Evolutionary conservation across 163 green algal genomes (phyloP).

Genomic region (Smithsoniella earleae): DNA sequence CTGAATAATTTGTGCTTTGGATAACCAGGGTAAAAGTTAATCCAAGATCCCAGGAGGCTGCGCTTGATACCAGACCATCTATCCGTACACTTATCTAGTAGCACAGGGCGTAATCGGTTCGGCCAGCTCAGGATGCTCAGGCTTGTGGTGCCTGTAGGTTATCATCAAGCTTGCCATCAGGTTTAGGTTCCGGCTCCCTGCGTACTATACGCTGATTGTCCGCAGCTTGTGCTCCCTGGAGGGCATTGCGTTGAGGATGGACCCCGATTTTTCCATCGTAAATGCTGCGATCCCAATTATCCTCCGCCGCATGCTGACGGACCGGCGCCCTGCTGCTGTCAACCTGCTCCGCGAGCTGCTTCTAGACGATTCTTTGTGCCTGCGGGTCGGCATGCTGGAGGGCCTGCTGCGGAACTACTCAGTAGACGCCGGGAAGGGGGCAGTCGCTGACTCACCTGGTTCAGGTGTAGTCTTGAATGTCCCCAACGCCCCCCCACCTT

Average conservation of each 20-base stretch:
- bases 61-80: no score
- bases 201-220: conserved; percentile 57
- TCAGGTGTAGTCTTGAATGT: conserved; percentile 26
- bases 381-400: conserved; percentile 22
- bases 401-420: conserved; percentile 27
- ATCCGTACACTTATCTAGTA: no score
- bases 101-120: no score
- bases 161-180: conserved; percentile 40
- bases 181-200: conserved; percentile 53
- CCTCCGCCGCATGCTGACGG: conserved; percentile 21
- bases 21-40: no score
- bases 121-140: no score
- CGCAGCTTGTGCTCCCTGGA: conserved; percentile 53
- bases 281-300: conserved; percentile 37
- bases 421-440: conserved; percentile 9
- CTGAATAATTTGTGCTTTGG: no score
- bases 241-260: conserved; percentile 48
- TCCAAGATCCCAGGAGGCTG: no score
- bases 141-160: no score
- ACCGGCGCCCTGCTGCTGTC: conserved; percentile 5
- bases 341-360: conserved; percentile 11
- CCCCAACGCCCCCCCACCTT: no score
- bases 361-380: neutral
- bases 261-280: conserved; percentile 44
- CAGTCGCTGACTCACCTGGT: neutral